Base-by-base conservation (phyloP, 2,329 filamentous ascomycete species). In the Trichophyton verrucosum region DNA sequence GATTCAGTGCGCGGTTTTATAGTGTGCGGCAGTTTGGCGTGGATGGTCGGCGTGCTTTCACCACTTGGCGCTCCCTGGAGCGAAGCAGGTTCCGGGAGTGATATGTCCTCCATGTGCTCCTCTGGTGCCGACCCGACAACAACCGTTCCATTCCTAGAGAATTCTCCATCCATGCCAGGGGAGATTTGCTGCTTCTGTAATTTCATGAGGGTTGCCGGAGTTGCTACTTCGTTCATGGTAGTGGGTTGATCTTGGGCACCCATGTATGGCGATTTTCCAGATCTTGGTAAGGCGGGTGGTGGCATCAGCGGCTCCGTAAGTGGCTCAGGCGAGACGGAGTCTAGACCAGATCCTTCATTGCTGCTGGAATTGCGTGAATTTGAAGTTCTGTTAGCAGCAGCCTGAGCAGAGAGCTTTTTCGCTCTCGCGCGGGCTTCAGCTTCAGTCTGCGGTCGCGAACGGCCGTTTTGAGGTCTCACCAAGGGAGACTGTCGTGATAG, bases 201-300 rank as follows among this genome's bases (percentile, higher is more conserved):
- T 67, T 84, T 87, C 88, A 96, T 96, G 62, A 96, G 75, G 5
- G 91, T 95, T 7, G 91, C 89, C 0, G 91, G 91, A 0, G 91
- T 95, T 1, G 89, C 91, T 9, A 89, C 88, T 59, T 85, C 75
- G 56, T 83, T 66, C 27, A 67, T 64, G 58, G 64, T 63, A 56
- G 70, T 64, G 60, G 71, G 65, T 20, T 66, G 59, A n/a, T 65
- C 64, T 38, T 74, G 73, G 1, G 73, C 70, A 27, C 65, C 61
- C 22, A 76, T 71, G 33, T 69, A 68, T 15, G 76, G 75, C 15
- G 77, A 78, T 61, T 68, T 75, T 33, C 72, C 70, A 8, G 73
- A 68, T 24, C 70, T 67, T 15, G 77, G 77, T 40, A 78, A 67
- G 13, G 77, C 76, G 20, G 77, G 77, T 24, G 77, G 77, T 42